Conservation (phyloP, 345 rosid species). For the Citropsis articulata region DNA sequence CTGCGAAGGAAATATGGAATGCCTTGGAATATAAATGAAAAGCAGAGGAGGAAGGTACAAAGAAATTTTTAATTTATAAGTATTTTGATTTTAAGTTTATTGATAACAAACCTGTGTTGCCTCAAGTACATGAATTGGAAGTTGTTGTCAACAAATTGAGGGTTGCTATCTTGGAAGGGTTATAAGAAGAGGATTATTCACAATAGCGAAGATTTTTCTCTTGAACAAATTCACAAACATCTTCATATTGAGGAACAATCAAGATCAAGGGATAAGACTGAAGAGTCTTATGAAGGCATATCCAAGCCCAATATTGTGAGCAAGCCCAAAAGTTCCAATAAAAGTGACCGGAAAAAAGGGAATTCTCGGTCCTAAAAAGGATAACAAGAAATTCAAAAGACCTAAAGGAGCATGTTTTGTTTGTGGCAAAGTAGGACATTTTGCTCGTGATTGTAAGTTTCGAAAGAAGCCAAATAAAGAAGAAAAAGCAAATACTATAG, state of each 20-base stretch:
- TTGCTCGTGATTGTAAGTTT: neutral
- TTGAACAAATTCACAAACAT: neutral
- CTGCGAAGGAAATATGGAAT: neutral
- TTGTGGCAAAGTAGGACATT: neutral
- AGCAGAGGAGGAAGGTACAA: neutral
- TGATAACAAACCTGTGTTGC: neutral
- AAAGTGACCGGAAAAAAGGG: neutral
- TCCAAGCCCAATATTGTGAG: neutral
- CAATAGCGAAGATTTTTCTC: neutral
- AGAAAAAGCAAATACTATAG: neutral
- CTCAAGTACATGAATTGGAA: neutral
- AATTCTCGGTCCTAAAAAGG: neutral
- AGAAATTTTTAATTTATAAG: neutral
- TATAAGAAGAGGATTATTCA: neutral
- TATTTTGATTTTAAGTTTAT: neutral
- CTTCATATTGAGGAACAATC: neutral
- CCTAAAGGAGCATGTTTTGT: neutral
- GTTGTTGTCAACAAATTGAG: neutral
- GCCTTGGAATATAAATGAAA: neutral
- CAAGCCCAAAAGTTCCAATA: neutral
- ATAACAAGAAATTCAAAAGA: no score
- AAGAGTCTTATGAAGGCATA: neutral
- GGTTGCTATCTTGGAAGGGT: neutral
- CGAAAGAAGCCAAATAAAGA: neutral
- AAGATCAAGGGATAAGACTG: neutral